phyloP scores from a whole-genome alignment of 192 early-diverging fungal species.

The Coemansia sp. region DNA sequence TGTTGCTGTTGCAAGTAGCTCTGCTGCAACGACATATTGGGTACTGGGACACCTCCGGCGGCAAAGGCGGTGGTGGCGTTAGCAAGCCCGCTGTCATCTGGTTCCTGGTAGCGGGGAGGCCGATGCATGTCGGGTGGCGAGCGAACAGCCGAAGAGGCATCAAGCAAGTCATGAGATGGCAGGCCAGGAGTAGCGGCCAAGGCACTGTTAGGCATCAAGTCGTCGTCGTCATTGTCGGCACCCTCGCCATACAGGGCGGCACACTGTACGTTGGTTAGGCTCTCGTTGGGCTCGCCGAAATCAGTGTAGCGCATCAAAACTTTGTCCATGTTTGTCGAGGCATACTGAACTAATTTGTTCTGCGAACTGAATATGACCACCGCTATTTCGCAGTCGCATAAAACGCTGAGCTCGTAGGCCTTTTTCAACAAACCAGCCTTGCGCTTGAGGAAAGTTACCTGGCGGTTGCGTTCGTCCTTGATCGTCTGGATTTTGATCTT shows the following conservation, averaged over 20 bases:
- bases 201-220: slow-evolving; percentile 20
- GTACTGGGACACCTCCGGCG: slow-evolving; percentile 4
- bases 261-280: slow-evolving; percentile 59
- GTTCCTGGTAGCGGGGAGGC: not conserved
- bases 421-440: slow-evolving; percentile 96
- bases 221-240: slow-evolving; percentile 37
- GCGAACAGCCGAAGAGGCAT: slow-evolving; percentile 1
- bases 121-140: slow-evolving; percentile 18
- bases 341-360: slow-evolving; percentile 92
- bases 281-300: slow-evolving; percentile 55
- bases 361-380: slow-evolving; percentile 92
- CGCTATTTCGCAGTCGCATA: slow-evolving; percentile 95
- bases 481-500: slow-evolving; percentile 93
- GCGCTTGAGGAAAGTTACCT: slow-evolving; percentile 94
- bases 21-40: slow-evolving; percentile 14
- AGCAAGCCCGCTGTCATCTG: slow-evolving; percentile 4
- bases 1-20: slow-evolving; percentile 15
- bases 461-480: slow-evolving; percentile 85
- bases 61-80: not conserved
- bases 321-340: slow-evolving; percentile 90
- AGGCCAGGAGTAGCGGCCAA: slow-evolving; percentile 9
- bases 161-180: slow-evolving; percentile 21
- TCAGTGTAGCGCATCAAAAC: slow-evolving; percentile 87
- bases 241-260: slow-evolving; percentile 34
- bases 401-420: slow-evolving; percentile 89